Evolutionary conservation across 2,329 filamentous ascomycete genomes (phyloP), one percentile per base, ranked within the genome.

Genomic region (Rugonectria rugulosa): DNA sequence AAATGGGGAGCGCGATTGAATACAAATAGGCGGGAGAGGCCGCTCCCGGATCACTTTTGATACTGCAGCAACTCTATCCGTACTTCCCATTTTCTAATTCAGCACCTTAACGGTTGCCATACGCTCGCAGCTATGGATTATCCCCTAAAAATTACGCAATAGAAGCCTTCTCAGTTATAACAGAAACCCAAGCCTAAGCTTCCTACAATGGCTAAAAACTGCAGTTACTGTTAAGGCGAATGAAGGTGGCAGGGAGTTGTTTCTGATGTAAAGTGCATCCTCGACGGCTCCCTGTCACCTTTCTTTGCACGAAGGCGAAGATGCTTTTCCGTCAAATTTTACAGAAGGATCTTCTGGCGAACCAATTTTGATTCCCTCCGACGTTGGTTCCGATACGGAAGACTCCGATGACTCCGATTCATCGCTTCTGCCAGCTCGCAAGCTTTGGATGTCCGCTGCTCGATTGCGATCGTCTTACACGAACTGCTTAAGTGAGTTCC

Each of bases 161-260:
- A 15, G 24, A 15, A 43, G 27, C n/a, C 40, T 43, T 43, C 15
- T 3, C 15, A 43, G 40, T 15, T 17, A 43, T 29, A 43, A 26
- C n/a, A 43, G 24, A 43, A 43, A 29, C n/a, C 40, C 20, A 29
- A 14, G 40, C 40, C 40, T 43, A n/a, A n/a, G n/a, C n/a, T n/a
- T n/a, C n/a, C n/a, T n/a, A n/a, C n/a, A n/a, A n/a, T n/a, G n/a
- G n/a, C n/a, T n/a, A n/a, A n/a, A n/a, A n/a, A n/a, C n/a, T n/a
- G n/a, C n/a, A n/a, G n/a, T n/a, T n/a, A n/a, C n/a, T n/a, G n/a
- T n/a, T n/a, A n/a, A n/a, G n/a, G n/a, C n/a, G n/a, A 11, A 29
- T 43, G 10, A 17, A 43, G 10, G 15, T 15, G 15, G 40, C n/a
- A 12, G 20, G 40, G 40, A 43, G 23, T 43, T 43, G 10, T n/a